Conservation (phyloP, 495 filamentous ascomycete genomes). For the Annulohypoxylon nitens region DNA sequence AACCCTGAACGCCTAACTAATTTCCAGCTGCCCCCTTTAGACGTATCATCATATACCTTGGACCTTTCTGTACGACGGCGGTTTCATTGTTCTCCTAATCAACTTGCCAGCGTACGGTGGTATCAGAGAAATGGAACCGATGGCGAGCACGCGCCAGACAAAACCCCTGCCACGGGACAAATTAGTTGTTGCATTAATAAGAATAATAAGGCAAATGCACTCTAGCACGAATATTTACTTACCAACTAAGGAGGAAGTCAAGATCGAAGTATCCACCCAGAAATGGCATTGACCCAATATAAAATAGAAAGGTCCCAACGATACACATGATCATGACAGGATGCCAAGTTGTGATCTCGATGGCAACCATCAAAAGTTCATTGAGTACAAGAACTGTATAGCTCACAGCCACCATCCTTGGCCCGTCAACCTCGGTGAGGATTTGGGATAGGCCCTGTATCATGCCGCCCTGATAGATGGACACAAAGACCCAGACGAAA, state of each 20-base stretch:
- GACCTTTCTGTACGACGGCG: constrained; percentile 96
- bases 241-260: constrained; percentile 76
- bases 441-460: constrained; percentile 95
- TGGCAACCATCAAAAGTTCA: constrained; percentile 95
- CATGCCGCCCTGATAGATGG: constrained; percentile 92
- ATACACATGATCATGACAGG: constrained; percentile 89
- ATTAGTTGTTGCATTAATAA: constrained; percentile 24
- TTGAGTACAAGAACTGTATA: constrained; percentile 95
- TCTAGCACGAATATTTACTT: constrained; percentile 47
- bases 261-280: constrained; percentile 92
- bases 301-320: constrained; percentile 82
- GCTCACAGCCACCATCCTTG: constrained; percentile 86
- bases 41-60: constrained; percentile 65
- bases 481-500: constrained; percentile 96
- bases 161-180: constrained; percentile 70
- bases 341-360: constrained; percentile 98
- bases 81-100: constrained; percentile 84
- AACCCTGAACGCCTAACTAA: constrained; percentile 42
- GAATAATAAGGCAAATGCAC: background rate
- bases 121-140: constrained; percentile 80
- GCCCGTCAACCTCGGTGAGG: constrained; percentile 77
- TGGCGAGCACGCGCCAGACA: constrained; percentile 86
- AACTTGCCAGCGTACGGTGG: constrained; percentile 90
- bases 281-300: constrained; percentile 86
- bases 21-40: constrained; percentile 17